Conservation (phyloP, 352 stramenopile species). For the Blastocystis sp. region DNA sequence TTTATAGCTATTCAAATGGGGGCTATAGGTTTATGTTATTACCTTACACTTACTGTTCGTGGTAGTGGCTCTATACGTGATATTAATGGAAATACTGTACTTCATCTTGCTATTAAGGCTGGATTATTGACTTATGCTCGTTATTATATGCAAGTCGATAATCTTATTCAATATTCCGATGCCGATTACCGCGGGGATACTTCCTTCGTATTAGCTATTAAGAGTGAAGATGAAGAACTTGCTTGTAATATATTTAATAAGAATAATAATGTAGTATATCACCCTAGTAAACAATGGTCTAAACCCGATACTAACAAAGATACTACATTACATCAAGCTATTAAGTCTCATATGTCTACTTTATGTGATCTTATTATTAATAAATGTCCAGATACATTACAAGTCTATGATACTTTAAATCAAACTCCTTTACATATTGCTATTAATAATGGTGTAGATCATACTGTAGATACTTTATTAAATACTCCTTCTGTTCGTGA, state of each 20-base stretch:
- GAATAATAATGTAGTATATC: neutral
- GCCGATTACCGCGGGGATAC: slow-evolving; percentile 6
- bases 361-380: slow-evolving; percentile 13
- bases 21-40: no score
- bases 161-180: slow-evolving; percentile 3
- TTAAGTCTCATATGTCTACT: slow-evolving; percentile 5
- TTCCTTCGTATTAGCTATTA: slow-evolving; percentile 23
- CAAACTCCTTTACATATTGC: slow-evolving; percentile 25
- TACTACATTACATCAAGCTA: slow-evolving; percentile 12
- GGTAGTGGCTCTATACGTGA: slow-evolving; percentile 11
- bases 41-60: slow-evolving; percentile 21
- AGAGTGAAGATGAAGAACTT: slow-evolving; percentile 29
- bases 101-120: slow-evolving; percentile 34
- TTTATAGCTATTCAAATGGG: slow-evolving; percentile 14
- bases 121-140: slow-evolving; percentile 13
- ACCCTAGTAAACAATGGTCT: slow-evolving; percentile 2
- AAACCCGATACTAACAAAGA: neutral
- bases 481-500: neutral
- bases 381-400: neutral
- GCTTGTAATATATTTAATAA: slow-evolving; percentile 8
- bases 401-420: neutral
- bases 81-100: slow-evolving; percentile 1
- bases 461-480: slow-evolving; percentile 6
- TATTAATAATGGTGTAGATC: neutral
- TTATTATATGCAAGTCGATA: slow-evolving; percentile 1